Conservation (phyloP, 2,329 filamentous ascomycete genomes). For the Huntiella moniliformis region DNA sequence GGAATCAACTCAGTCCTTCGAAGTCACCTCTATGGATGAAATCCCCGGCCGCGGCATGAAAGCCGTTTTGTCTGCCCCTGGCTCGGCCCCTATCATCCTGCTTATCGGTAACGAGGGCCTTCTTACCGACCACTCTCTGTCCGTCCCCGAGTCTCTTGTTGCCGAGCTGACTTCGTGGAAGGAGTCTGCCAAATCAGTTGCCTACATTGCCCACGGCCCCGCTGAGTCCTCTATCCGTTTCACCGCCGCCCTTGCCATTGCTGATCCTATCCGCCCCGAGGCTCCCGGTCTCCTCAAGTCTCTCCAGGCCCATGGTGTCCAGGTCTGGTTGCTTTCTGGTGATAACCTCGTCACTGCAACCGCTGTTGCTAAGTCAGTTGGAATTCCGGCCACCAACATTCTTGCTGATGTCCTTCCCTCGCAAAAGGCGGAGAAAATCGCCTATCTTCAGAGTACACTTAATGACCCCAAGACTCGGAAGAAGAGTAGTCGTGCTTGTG, state of each 20-base stretch:
- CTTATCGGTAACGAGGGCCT: conserved; percentile 56
- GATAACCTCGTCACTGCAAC: conserved; percentile 74
- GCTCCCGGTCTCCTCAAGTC: conserved; percentile 43
- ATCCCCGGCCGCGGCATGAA: conserved; percentile 53
- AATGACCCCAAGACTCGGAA: conserved; percentile 13
- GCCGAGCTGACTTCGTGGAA: conserved; percentile 37
- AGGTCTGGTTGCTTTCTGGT: conserved; percentile 83
- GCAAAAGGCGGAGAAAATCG: conserved; percentile 59
- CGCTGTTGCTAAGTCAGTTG: conserved; percentile 57
- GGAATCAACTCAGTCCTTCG: conserved; percentile 12
- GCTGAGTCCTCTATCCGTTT: conserved; percentile 27
- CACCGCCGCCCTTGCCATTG: conserved; percentile 51
- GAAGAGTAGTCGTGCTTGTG: conserved; percentile 24
- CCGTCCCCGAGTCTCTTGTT: conserved; percentile 20
- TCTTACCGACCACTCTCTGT: conserved; percentile 32
- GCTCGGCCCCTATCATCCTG: conserved; percentile 23
- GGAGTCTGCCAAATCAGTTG: conserved; percentile 42
- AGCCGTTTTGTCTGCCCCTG: conserved; percentile 21
- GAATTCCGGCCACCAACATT: conserved; percentile 55
- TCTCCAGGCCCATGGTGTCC: conserved; percentile 45
- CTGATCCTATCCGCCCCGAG: conserved; percentile 64
- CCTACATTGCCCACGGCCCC: conserved; percentile 32
- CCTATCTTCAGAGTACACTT: conserved; percentile 37
- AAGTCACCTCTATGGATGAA: conserved; percentile 37
- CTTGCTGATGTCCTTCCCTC: conserved; percentile 75